A percentile compares a stretch with the other conserved stretches of the same genome.
These are phyloP conservation scores for Mucor velutinosus DNA, from an alignment of 371 early-diverging fungal species.

Conservation along the genomic window DNA sequence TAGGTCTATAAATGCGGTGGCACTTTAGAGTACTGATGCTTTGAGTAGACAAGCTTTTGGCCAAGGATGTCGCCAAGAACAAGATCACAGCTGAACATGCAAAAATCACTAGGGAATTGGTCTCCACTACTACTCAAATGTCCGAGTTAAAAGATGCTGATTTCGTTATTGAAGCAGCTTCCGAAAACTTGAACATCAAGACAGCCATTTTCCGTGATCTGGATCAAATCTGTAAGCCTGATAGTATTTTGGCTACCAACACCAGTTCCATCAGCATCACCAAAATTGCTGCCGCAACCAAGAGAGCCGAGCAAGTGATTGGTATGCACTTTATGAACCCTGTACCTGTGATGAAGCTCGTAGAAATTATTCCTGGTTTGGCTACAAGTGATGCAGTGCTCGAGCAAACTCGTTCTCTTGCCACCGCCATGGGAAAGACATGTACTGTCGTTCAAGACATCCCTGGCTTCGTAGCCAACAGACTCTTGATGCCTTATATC, in stretches of 20 bases:
- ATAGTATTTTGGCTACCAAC: slow-evolving; percentile 94
- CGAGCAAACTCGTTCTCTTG: slow-evolving; percentile 73
- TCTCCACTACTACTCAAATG: slow-evolving; percentile 64
- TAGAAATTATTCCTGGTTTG: slow-evolving; percentile 96
- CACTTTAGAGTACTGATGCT: not conserved
- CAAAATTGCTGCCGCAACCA: slow-evolving; percentile 91
- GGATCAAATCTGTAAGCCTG: slow-evolving; percentile 63
- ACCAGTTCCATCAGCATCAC: slow-evolving; percentile 95
- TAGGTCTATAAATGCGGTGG: not conserved
- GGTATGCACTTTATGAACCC: slow-evolving; percentile 96
- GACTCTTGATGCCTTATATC: slow-evolving; percentile 98
- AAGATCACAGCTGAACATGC: slow-evolving; percentile 83
- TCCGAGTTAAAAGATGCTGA: slow-evolving; percentile 67
- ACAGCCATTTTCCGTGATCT: slow-evolving; percentile 80
- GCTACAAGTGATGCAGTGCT: slow-evolving; percentile 78
- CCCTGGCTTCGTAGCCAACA: slow-evolving; percentile 97
- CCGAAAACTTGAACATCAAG: slow-evolving; percentile 90
- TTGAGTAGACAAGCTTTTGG: slow-evolving; percentile 73
- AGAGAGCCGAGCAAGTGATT: slow-evolving; percentile 82
- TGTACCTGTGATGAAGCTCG: slow-evolving; percentile 97
- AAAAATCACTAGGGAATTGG: slow-evolving; percentile 63
- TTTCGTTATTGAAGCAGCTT: slow-evolving; percentile 95
- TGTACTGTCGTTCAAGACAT: slow-evolving; percentile 87
- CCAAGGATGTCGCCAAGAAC: slow-evolving; percentile 90
- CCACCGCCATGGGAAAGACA: slow-evolving; percentile 91